Percentiles rank a stretch among this genome's conserved stretches.
These are phyloP conservation scores for Colletotrichum echinochloae DNA, from an alignment of 2,329 filamentous ascomycete species.

Conservation along the genomic window DNA sequence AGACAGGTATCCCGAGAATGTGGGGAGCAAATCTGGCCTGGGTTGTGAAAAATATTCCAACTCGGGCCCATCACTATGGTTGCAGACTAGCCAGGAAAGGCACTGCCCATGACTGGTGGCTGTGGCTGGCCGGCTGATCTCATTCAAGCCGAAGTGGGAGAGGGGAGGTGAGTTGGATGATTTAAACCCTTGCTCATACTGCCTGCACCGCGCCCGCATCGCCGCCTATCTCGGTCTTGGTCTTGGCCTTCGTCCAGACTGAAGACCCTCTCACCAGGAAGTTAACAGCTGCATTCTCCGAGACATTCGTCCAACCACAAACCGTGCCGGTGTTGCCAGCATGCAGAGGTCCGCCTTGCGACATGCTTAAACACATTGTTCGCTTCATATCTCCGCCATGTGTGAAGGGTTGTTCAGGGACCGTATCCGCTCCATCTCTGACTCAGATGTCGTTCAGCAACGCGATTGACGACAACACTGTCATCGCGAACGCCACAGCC, in stretches of 20 bases:
- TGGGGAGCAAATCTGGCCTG: conserved; percentile 9
- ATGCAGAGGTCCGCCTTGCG: neutral
- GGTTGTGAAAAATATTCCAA: neutral
- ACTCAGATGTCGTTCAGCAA: conserved; percentile 2
- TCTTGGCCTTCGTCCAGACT: conserved; percentile 3
- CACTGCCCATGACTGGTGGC: neutral
- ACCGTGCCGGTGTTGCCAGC: neutral
- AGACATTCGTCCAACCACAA: neutral
- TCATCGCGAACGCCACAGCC: conserved; percentile 3
- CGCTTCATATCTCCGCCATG: neutral
- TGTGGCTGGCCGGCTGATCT: neutral
- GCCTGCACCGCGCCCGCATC: conserved; percentile 24
- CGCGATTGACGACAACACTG: conserved; percentile 4
- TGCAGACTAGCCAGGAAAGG: neutral
- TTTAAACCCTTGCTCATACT: neutral
- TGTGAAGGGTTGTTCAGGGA: neutral
- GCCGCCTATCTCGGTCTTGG: conserved; percentile 30
- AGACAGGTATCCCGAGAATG: conserved; percentile 6
- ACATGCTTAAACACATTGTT: neutral
- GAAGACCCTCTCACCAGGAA: conserved; percentile 4
- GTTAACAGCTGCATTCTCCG: neutral
- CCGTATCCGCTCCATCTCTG: neutral
- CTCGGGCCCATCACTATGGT: neutral
- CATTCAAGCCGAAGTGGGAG: neutral
- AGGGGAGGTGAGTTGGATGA: neutral